These are phyloP conservation scores for Dillenia turbinata DNA, from an alignment of 164 flowering plant species.

Conservation along the genomic window DNA sequence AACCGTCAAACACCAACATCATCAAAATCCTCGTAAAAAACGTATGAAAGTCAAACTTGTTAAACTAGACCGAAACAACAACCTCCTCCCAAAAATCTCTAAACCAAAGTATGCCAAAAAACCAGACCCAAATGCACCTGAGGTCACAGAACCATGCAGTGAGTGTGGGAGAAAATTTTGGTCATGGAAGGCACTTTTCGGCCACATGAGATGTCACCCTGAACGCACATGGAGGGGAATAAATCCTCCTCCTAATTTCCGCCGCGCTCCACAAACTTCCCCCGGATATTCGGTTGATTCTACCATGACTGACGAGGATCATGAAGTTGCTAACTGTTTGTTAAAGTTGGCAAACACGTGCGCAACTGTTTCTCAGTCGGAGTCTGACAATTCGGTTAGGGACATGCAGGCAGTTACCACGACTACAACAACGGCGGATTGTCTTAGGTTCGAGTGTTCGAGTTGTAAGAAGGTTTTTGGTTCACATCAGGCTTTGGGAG, in stretches of 20 bases:
- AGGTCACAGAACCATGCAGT: conserved; percentile 59
- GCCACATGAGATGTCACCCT: conserved; percentile 98
- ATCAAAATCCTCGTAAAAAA: conserved; percentile 37
- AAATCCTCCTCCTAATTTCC: conserved; percentile 59
- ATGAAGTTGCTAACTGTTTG: conserved; percentile 54
- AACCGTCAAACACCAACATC: no score
- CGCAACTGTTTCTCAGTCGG: conserved; percentile 1
- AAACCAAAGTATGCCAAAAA: conserved; percentile 34
- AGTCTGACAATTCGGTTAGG: not conserved
- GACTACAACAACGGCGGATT: not conserved
- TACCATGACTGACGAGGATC: conserved; percentile 41
- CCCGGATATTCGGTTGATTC: not conserved
- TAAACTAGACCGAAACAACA: conserved; percentile 19
- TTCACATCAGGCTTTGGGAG: conserved; percentile 82
- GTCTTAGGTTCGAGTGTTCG: conserved; percentile 57
- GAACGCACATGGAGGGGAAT: conserved; percentile 97
- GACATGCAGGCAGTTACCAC: not conserved
- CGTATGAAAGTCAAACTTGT: conserved; percentile 21
- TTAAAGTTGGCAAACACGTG: conserved; percentile 46
- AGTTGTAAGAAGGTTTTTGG: conserved; percentile 85
- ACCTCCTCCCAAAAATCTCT: not conserved
- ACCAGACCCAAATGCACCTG: conserved; percentile 49
- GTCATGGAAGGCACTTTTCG: conserved; percentile 90
- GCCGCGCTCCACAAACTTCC: conserved; percentile 2
- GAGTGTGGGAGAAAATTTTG: conserved; percentile 88